Evolutionary conservation across 2,329 filamentous ascomycete species (phyloP).

Genomic region (Chalaropsis thielavioides): DNA sequence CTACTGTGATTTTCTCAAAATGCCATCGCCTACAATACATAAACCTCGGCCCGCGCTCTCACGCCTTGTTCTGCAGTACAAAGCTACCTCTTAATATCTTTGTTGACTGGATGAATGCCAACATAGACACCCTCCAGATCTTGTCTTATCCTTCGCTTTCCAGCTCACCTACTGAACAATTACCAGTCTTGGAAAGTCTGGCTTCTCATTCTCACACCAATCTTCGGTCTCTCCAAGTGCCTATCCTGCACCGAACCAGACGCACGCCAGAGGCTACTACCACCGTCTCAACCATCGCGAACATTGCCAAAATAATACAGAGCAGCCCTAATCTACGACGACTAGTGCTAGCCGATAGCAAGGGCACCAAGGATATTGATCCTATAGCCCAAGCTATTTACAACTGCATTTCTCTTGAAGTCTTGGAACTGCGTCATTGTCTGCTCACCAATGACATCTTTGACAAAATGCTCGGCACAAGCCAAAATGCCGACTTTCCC

Average conservation of each 20-base stretch:
- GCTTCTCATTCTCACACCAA: background rate
- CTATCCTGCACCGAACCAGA: background rate
- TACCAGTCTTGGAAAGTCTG: background rate
- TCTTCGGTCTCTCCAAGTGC: background rate
- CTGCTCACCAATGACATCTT: background rate
- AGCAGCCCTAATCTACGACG: background rate
- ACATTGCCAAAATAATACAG: background rate
- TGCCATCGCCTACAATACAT: background rate
- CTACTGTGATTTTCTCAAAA: background rate
- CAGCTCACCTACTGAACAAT: background rate
- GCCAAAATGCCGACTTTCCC: background rate
- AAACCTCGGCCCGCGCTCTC: background rate
- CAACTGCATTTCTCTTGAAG: background rate
- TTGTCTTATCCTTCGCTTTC: background rate
- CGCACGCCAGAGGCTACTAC: background rate
- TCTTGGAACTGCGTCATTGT: background rate
- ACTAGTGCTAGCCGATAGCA: background rate
- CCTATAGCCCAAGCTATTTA: background rate
- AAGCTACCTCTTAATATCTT: background rate
- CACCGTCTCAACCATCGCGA: background rate
- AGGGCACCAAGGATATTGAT: background rate
- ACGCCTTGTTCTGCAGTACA: background rate
- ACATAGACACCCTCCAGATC: background rate
- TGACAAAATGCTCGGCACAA: background rate
- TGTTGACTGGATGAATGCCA: background rate